Base-by-base conservation (phyloP, 1,284 basidiomycete species). In the Naganishia sp. region DNA sequence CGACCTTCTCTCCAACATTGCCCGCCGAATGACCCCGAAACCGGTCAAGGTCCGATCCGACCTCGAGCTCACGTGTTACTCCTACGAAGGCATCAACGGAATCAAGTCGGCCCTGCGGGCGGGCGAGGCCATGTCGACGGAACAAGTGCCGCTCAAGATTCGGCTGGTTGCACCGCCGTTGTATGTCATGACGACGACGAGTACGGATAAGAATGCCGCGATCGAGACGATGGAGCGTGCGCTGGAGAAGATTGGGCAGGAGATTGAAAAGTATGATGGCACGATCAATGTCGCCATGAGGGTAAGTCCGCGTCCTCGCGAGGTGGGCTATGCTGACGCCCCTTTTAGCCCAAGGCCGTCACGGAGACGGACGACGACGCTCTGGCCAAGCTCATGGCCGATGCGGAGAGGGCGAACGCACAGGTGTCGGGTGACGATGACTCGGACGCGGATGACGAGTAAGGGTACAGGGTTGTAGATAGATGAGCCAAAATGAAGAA, bases 1-100 rank as follows among this genome's bases (percentile, higher is more conserved):
- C 31, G 84, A 92, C 67, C 85, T 99, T 33, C 86, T 86, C 72
- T 81, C 86, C 69, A 97, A 93, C 56, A 97, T 99, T 76, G 94
- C 94, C 10, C 88, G 94, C 61, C 88, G 96, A 50, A 84, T 99
- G 66, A 99, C 95, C 1, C 96, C 95, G 15, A 96, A 99, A 80
- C 94, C 96, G 13, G 95, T 99, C 84, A 99, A 98, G 83, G 87
- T 99, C 64, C 92, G 95, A 75, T 93, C 96, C 23, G 96, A 99
- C 81, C 90, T 99, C 71, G 94, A 99, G 81, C 83, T 99, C 63
- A 97, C 94, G 48, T 99, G 95, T 81, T 99, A 97, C 80, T 90
- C 90, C 6, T 94, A 94, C 67, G 87, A 90, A 43, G 96, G 96
- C n/a, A 99, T 99, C 76, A 93, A 97, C 75, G 94, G 95, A 2